Base-by-base conservation (phyloP, 805 yeast species). In the Pichia phayaonensis region DNA sequence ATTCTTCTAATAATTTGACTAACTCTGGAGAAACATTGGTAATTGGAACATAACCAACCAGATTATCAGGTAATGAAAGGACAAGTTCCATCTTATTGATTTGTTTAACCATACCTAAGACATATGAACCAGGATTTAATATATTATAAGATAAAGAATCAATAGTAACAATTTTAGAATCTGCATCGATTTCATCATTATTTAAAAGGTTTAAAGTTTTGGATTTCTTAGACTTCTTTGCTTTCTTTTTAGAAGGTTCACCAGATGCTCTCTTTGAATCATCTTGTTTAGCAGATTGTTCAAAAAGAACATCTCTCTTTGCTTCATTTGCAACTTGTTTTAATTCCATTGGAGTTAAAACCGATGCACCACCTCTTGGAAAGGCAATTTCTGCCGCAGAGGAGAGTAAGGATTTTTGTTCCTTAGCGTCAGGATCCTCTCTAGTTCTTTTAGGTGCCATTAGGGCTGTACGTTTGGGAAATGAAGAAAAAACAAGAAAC, bases 311-410 rank as follows among this genome's bases (percentile, higher is more conserved):
- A 69, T 94, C 99, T 55, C 79, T 80, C 22, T 90, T 83, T 45
- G 92, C 99, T 67, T 92, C 95, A 64, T 89, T 90, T 40, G 96
- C 84, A 47, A 92, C 92, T 63, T 89, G 94, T 65, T 89, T 90
- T 57, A 89, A 81, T 69, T 94, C 99, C 57, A 94, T 71, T 8
- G 98, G 90, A 4, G 96, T 80, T 61, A 94, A 76, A 24, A 81
- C 87, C 26, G 92, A 79, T 13, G 84, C 81, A 46, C 99, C 99
- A 59, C 99, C 99, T 80, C 99, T 86, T 46, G 99, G 99, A 64
- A 94, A 94, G 13, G 85, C 74, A 41, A 75, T 71, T 51, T 83
- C 87, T 52, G 66, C 67, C 15, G 63, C 55, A 23, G 57, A 61
- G 10, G 60, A 54, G 13, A 60, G 58, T 29, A 63, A 56, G 12